Conservation (phyloP, 192 early-diverging fungal species). For the Mortierella claussenii region DNA sequence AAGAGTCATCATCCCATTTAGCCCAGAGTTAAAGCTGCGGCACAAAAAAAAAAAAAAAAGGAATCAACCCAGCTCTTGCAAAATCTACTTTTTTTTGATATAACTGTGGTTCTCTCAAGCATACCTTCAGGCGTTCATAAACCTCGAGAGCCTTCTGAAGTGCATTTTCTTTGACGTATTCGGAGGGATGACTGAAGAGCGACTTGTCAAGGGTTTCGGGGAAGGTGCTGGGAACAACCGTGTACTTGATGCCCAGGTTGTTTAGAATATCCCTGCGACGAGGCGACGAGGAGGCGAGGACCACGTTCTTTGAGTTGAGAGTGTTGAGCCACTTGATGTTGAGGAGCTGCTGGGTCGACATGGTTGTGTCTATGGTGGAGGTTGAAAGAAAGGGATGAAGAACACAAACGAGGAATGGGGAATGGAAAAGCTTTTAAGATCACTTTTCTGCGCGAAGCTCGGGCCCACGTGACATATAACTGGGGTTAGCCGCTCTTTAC, state of each 20-base stretch:
- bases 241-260: slow-evolving; percentile 66
- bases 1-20: too few species aligned
- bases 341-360: slow-evolving; percentile 35
- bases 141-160: slow-evolving; percentile 77
- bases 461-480: too few species aligned
- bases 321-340: slow-evolving; percentile 47
- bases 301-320: slow-evolving; percentile 60
- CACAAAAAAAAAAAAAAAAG: slow-evolving; percentile 2
- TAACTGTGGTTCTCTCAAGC: too few species aligned
- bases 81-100: too few species aligned
- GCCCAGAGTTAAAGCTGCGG: neutral
- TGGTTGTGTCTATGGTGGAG: neutral
- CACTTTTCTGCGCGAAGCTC: too few species aligned
- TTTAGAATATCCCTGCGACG: slow-evolving; percentile 80
- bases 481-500: too few species aligned
- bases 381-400: neutral
- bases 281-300: slow-evolving; percentile 85
- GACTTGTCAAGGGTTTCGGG: slow-evolving; percentile 83
- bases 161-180: slow-evolving; percentile 81
- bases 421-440: too few species aligned
- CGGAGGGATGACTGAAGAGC: slow-evolving; percentile 60
- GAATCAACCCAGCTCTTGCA: neutral
- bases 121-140: slow-evolving; percentile 63
- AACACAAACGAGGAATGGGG: too few species aligned
- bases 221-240: slow-evolving; percentile 76